A percentile compares a stretch with the other conserved stretches of the same genome.
Conservation (phyloP, 2,329 filamentous ascomycete genomes). For the Aspergillus sp. region DNA sequence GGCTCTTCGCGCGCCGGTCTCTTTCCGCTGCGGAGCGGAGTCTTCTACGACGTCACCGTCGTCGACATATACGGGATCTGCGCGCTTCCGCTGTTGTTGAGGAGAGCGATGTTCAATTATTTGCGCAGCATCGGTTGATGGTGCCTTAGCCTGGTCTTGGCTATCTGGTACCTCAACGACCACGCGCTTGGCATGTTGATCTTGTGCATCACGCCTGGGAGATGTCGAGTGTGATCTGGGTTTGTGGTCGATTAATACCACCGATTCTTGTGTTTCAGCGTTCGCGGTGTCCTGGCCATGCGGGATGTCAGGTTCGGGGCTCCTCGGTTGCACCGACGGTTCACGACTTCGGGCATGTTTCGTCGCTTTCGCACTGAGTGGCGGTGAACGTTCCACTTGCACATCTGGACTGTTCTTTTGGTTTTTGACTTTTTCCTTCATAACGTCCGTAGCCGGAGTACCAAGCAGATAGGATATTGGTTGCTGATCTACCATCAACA, state of each 20-base stretch:
- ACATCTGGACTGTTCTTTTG: not conserved
- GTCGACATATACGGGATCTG: not conserved
- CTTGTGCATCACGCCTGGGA: not conserved
- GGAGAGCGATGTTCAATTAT: not conserved
- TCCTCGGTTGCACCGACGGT: not conserved
- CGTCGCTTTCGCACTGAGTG: not conserved
- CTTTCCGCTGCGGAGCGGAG: not conserved
- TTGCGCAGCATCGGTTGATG: not conserved
- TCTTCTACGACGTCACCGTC: constrained; percentile 5
- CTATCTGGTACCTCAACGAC: constrained; percentile 31
- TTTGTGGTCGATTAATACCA: not conserved
- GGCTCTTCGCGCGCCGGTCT: not conserved
- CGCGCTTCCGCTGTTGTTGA: not conserved
- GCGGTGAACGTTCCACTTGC: not conserved
- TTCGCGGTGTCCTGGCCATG: not conserved
- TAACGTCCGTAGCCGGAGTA: not conserved
- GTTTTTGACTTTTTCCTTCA: not conserved
- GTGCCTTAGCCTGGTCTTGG: constrained; percentile 21
- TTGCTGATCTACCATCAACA: constrained; percentile 27
- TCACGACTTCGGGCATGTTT: not conserved
- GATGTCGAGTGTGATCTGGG: not conserved
- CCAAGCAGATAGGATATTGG: constrained; percentile 36
- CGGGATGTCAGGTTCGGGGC: not conserved
- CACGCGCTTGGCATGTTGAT: constrained; percentile 3
- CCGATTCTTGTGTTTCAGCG: not conserved